These are phyloP conservation scores for Pythium brachiatum DNA, from an alignment of 352 stramenopile genomes.

Conservation along the genomic window DNA sequence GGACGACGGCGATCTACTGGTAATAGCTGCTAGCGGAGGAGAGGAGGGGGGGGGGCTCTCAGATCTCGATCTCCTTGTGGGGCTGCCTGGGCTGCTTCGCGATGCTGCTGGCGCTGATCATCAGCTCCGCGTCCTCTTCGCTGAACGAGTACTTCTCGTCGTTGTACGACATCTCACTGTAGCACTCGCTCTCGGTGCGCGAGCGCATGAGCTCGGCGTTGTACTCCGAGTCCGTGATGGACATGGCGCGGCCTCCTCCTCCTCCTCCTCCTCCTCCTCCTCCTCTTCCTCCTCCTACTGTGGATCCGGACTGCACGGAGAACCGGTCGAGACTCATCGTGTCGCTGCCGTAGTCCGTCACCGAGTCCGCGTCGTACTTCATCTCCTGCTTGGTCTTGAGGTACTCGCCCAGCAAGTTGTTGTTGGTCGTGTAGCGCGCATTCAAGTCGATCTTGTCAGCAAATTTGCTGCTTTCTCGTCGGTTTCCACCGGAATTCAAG, in stretches of 20 bases:
- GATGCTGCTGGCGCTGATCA: constrained; percentile 32
- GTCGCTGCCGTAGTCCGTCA: constrained; percentile 62
- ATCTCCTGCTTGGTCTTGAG: constrained; percentile 79
- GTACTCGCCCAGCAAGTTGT: constrained; percentile 73
- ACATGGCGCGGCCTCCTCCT: constrained; percentile 37
- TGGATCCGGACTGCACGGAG: constrained; percentile 48
- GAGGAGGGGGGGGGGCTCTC: constrained; percentile 4
- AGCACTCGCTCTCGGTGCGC: constrained; percentile 61
- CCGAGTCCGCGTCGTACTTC: constrained; percentile 47
- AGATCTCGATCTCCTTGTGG: constrained; percentile 71
- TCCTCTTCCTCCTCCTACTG: constrained; percentile 21
- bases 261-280: constrained; percentile 27
- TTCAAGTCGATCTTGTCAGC: constrained; percentile 32
- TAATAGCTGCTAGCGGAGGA: not conserved
- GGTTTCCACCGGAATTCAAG: constrained; percentile 33
- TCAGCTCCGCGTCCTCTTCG: constrained; percentile 39
- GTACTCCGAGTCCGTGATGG: constrained; percentile 73
- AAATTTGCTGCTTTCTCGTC: constrained; percentile 3
- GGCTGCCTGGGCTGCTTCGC: constrained; percentile 2
- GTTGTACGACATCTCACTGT: constrained; percentile 81
- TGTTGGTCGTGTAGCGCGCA: constrained; percentile 44
- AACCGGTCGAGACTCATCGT: constrained; percentile 48
- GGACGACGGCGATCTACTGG: not conserved
- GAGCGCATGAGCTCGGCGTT: constrained; percentile 43
- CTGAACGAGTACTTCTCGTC: constrained; percentile 80